Evolutionary conservation across 164 flowering plant species (phyloP).

Genomic region (Amborella trichopoda): DNA sequence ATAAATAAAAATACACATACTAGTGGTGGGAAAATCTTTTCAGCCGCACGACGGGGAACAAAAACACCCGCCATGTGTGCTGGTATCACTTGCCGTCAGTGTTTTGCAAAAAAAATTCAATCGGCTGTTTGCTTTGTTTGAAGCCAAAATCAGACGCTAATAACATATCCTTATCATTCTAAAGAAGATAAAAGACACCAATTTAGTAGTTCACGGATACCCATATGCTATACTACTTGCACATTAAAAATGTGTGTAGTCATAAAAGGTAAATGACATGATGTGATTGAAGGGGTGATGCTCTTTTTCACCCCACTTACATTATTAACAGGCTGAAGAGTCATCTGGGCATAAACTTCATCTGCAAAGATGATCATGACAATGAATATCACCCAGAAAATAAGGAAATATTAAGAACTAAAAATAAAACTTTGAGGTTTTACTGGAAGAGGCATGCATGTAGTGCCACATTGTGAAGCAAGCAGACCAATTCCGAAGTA

Average conservation of each 20-base stretch:
- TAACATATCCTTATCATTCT: slow-evolving; percentile 75
- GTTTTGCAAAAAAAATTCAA: slow-evolving; percentile 92
- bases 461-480: slow-evolving; percentile 75
- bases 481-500: slow-evolving; percentile 76
- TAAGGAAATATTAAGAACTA: too few relatives aligned
- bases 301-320: slow-evolving; percentile 22
- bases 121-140: slow-evolving; percentile 65
- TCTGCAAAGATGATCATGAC: slow-evolving; percentile 22
- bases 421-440: too few relatives aligned
- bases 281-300: background rate
- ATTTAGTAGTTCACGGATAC: background rate
- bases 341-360: slow-evolving; percentile 92
- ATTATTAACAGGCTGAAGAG: slow-evolving; percentile 81
- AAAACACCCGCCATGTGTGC: slow-evolving; percentile 96
- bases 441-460: slow-evolving; percentile 40
- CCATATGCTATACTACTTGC: background rate
- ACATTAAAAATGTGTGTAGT: background rate
- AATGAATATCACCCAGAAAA: too few relatives aligned
- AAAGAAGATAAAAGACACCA: background rate
- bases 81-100: slow-evolving; percentile 88
- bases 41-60: slow-evolving; percentile 91
- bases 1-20: slow-evolving; percentile 27
- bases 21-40: slow-evolving; percentile 78
- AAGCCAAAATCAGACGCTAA: slow-evolving; percentile 75
- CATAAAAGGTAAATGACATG: background rate